Evolutionary conservation across 768 basidiomycete species (phyloP), one percentile per base, ranked within the genome.

Genomic region (Neoboletus brunneissimus): DNA sequence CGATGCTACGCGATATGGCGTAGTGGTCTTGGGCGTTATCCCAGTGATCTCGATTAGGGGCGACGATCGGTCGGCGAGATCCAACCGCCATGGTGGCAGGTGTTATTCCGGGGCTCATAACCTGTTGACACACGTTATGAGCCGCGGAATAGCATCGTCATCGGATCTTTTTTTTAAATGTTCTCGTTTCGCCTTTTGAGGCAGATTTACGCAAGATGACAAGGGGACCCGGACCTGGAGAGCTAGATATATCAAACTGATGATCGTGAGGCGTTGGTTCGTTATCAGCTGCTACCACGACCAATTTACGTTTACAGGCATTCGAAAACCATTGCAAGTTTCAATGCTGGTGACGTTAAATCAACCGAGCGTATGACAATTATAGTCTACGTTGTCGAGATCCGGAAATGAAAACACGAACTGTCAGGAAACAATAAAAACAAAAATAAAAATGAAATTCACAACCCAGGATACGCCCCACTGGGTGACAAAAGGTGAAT

Each of bases 51-150:
- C 5, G 13, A 22, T 42, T 45, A 45, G 37, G 48, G 23, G 42
- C 7, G 46, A 32, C 18, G 40, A 56, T 42, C 51, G 45, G 58
- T 38, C 48, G 4, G 38, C 29, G 43, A 53, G 52, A 59, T 62
- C 60, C 40, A 57, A 41, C 42, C 52, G 15, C n/a, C 51, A 1
- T 37, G 51, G 51, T 67, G 64, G 59, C 58, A 54, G 8, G 40
- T 38, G 40, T 22, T 57, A 62, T 67, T 62, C 46, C 66, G 16
- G 62, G 66, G 62, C 66, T 69, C 66, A 67, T 69, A 64, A 66
- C 64, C 67, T 65, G 0, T 47, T 25, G 54, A 0, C n/a, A n/a
- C 44, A 23, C 47, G 32, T 51, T 51, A 66, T 66, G 61, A 53
- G 45, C 56, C 45, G 27, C 50, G 61, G 55, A 64, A 60, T 55